Conservation (phyloP, 2,329 filamentous ascomycete genomes). For the Aspergillus aculeatus region DNA sequence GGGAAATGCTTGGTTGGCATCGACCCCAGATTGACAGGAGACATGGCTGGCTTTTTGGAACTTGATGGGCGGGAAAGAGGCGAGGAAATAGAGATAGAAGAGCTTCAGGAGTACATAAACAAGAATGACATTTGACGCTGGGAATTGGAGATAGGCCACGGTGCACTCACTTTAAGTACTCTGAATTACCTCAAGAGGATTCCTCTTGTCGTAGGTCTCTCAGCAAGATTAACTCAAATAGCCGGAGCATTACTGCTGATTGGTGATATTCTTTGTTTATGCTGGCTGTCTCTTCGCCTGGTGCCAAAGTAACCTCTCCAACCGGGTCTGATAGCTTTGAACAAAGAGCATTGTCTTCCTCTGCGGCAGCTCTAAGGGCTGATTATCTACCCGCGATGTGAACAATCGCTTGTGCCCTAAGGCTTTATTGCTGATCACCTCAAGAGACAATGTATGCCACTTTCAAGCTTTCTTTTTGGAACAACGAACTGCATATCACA, state of each 20-base stretch:
- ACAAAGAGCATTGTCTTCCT: no score
- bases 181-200: neutral
- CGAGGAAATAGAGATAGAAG: no score
- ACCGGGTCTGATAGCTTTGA: no score
- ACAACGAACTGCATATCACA: no score
- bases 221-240: neutral
- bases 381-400: neutral
- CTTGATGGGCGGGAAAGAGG: no score
- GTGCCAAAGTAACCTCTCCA: neutral
- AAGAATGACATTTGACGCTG: no score
- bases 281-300: neutral
- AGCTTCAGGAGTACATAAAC: no score
- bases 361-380: neutral
- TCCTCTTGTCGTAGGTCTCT: neutral
- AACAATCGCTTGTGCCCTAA: neutral
- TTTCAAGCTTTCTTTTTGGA: no score
- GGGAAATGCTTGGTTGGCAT: neutral
- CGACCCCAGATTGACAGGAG: neutral
- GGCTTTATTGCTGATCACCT: no score
- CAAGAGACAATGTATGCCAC: no score
- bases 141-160: neutral
- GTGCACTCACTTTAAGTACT: neutral
- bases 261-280: neutral
- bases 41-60: neutral
- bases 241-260: neutral